Evolutionary conservation across 768 basidiomycete species (phyloP).

Genomic region (Coprinopsis marcescibilis): DNA sequence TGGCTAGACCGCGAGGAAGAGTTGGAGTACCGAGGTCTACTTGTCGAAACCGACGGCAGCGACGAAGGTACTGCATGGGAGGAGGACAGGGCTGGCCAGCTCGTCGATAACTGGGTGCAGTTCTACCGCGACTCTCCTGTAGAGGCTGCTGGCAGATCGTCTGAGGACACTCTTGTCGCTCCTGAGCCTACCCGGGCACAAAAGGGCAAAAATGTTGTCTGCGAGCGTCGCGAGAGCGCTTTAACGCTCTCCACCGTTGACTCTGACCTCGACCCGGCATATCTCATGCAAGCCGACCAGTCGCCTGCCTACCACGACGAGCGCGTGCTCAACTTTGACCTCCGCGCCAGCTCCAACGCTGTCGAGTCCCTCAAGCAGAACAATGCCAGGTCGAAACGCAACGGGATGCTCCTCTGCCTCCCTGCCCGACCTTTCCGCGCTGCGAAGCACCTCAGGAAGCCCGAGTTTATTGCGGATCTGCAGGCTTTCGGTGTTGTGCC

Average conservation of each 20-base stretch:
- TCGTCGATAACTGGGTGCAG: slow-evolving; percentile 20
- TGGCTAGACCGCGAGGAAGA: slow-evolving; percentile 74
- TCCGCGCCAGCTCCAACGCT: slow-evolving; percentile 29
- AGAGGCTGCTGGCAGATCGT: background rate
- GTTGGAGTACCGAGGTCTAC: slow-evolving; percentile 60
- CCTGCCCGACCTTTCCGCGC: slow-evolving; percentile 29
- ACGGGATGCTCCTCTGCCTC: slow-evolving; percentile 24
- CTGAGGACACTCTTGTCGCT: slow-evolving; percentile 3
- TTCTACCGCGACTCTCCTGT: slow-evolving; percentile 13
- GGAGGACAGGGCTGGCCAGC: slow-evolving; percentile 8
- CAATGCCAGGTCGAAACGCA: slow-evolving; percentile 3
- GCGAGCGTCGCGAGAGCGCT: slow-evolving; percentile 35
- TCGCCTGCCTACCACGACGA: slow-evolving; percentile 17
- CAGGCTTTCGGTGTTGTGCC: slow-evolving; percentile 25
- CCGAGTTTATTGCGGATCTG: slow-evolving; percentile 30
- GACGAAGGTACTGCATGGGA: slow-evolving; percentile 17
- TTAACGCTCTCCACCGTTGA: slow-evolving; percentile 48
- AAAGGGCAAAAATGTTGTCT: slow-evolving; percentile 14
- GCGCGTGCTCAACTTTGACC: slow-evolving; percentile 22
- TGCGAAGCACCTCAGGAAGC: slow-evolving; percentile 29
- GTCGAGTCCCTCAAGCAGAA: slow-evolving; percentile 28
- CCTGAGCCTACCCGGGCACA: slow-evolving; percentile 1
- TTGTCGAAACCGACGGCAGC: slow-evolving; percentile 28
- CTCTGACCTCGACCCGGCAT: slow-evolving; percentile 48
- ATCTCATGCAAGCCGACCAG: slow-evolving; percentile 29